These are phyloP conservation scores for Aspergillus diversus DNA, from an alignment of 495 filamentous ascomycete genomes.

Conservation along the genomic window DNA sequence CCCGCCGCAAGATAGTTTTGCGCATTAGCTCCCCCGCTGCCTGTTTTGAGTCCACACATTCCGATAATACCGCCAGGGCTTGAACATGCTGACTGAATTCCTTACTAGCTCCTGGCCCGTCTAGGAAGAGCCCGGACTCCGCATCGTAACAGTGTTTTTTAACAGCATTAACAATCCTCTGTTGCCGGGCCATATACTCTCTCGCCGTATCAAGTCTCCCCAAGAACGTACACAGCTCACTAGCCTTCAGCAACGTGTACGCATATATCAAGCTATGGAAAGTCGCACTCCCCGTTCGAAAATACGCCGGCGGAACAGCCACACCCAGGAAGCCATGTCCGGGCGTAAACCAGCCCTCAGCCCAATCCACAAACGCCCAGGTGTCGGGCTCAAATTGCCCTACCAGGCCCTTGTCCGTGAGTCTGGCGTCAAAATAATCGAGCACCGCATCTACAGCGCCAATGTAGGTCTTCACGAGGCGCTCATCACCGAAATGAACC, in stretches of 20 bases:
- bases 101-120: slow-evolving; percentile 21
- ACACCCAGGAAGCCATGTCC: slow-evolving; percentile 23
- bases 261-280: slow-evolving; percentile 29
- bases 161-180: slow-evolving; percentile 23
- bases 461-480: slow-evolving; percentile 24
- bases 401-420: slow-evolving; percentile 26
- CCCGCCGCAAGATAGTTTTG: slow-evolving; percentile 1
- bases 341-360: slow-evolving; percentile 25
- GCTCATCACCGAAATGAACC: slow-evolving; percentile 23
- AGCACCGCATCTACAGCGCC: slow-evolving; percentile 31
- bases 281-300: slow-evolving; percentile 14
- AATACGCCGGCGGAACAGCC: slow-evolving; percentile 28
- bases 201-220: slow-evolving; percentile 21
- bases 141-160: slow-evolving; percentile 19
- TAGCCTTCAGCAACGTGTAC: slow-evolving; percentile 23
- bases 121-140: slow-evolving; percentile 15
- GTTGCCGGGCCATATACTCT: slow-evolving; percentile 21
- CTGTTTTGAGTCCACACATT: slow-evolving; percentile 14
- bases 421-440: slow-evolving; percentile 25
- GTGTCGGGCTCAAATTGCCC: slow-evolving; percentile 26
- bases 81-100: slow-evolving; percentile 34
- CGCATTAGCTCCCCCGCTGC: slow-evolving; percentile 18
- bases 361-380: slow-evolving; percentile 39
- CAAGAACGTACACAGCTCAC: slow-evolving; percentile 23
- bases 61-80: slow-evolving; percentile 31